Evolutionary conservation across 139 green algal genomes (phyloP), one percentile per base, ranked within the genome.

Genomic region (Medakamo hakoo): DNA sequence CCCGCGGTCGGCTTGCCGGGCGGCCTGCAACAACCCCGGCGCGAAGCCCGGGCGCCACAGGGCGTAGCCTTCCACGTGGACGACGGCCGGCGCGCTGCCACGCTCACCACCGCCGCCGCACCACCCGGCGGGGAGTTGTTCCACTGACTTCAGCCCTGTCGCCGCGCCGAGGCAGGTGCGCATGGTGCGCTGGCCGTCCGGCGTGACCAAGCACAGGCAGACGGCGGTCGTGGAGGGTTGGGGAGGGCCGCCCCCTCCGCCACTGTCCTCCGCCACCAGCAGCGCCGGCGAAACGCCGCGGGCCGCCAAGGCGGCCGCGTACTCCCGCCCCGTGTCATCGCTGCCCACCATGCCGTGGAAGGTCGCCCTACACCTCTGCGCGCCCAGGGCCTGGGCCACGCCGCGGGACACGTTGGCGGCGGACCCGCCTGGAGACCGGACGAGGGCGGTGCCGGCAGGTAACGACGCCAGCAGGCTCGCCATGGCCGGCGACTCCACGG

Each of bases 161-260:
- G 86, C 77, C 2, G 88, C 88, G 2, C 82, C 81, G 26, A 95
- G 80, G 64, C 72, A 85, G 3, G 88, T 95, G 27, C 86, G 83
- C 88, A 95, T 95, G 1, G 88, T 95, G 63, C 88, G 85, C 75
- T 95, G 82, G 23, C 88, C 88, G 57, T 89, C 82, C 23, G 80
- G 79, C 0, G 84, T 88, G 26, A 79, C 79, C 21, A 93, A 64
- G 70, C 84, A 88, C 28, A 91, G 31, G 60, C 78, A 84, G 31
- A 30, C 70, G 56, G 78, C 86, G 28, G 74, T 83, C 21, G 78
- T n/a, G n/a, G n/a, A n/a, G n/a, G n/a, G 52, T 14, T 24, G 5
- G 40, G 9, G 9, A 71, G 2, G 69, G 64, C 48, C 28, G n/a
- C n/a, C n/a, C n/a, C n/a, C 61, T 3, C 30, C 62, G 32, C 27